Evolutionary conservation across 352 stramenopile genomes (phyloP), one percentile per base, ranked within the genome.

Genomic region (Globisporangium megalacanthum): DNA sequence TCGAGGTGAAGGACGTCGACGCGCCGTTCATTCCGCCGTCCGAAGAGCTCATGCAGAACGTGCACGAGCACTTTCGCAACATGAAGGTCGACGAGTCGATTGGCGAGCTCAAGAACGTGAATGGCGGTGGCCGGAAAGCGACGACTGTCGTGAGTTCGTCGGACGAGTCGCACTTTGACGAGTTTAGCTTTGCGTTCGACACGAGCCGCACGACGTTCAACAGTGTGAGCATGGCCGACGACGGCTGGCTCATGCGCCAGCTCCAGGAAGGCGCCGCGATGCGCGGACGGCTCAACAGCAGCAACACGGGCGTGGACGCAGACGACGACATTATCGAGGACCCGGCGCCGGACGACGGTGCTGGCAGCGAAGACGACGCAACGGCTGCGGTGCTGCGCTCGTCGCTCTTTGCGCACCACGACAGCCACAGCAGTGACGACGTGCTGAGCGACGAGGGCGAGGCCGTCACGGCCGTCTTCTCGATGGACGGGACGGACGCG

Each of bases 151-250:
- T 62, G 1, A 75, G 61, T 11, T 57, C 56, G 33, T 77, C 66
- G 25, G 76, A 87, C 51, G 74, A 88, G 58, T 88, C 79, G 9
- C 79, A 95, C 65, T 93, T 95, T 54, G 85, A 93, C 58, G 85
- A 93, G 58, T 95, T 95, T 60, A 92, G 79, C 67, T 95, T 95
- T 60, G 81, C 76, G 33, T 93, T 90, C 58, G 85, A 95, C 66
- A 86, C 68, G 49, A 89, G 62, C 58, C 81, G 83, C 52, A 65
- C 79, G 35, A 93, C 80, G 49, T 87, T 92, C 47, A 78, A 92
- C 49, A 74, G 82, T 9, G 61, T 91, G 11, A 89, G 73, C 51
- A 93, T 93, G 83, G 83, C 80, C 9, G 83, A 93, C 55, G 80
- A 93, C 59, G 83, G 83, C 44, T 93, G 83, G 83, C 63, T 93